phyloP scores from a whole-genome alignment of 139 green algal species.

The Chlorella sorokiniana region DNA sequence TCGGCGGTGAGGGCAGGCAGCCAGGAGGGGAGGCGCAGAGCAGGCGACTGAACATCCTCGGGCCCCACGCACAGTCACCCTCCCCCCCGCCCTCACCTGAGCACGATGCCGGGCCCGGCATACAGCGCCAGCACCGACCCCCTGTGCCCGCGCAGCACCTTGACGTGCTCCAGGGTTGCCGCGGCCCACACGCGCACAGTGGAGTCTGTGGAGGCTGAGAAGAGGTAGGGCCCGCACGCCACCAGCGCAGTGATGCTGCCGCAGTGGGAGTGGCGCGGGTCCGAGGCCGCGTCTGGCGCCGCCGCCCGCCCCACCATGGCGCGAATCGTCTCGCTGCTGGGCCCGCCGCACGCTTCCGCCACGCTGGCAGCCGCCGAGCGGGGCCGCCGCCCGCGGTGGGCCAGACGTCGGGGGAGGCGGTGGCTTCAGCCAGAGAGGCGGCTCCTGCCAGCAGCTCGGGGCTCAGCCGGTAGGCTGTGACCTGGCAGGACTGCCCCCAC shows the following conservation, averaged over 20 bases:
- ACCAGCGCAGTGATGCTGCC: slow-evolving; percentile 70
- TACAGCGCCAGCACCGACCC: slow-evolving; percentile 86
- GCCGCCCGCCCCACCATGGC: slow-evolving; percentile 10
- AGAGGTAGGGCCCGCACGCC: slow-evolving; percentile 52
- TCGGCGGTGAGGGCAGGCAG: neutral
- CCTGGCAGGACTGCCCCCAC: slow-evolving; percentile 53
- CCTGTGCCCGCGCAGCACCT: slow-evolving; percentile 68
- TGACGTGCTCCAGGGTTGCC: slow-evolving; percentile 57
- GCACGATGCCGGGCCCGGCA: slow-evolving; percentile 61
- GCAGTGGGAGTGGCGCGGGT: slow-evolving; percentile 54
- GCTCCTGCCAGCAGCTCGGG: neutral
- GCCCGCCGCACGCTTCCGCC: slow-evolving; percentile 6
- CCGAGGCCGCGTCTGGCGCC: slow-evolving; percentile 7
- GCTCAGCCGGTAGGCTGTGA: neutral
- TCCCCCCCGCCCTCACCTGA: slow-evolving; percentile 47
- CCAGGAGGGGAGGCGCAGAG: neutral
- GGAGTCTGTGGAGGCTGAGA: slow-evolving; percentile 55
- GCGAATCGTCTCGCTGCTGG: slow-evolving; percentile 9
- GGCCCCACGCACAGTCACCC: neutral
- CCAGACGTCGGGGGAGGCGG: neutral
- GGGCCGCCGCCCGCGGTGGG: neutral
- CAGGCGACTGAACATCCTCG: neutral
- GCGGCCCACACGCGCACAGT: slow-evolving; percentile 77
- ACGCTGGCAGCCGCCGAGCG: neutral
- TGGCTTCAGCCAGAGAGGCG: too few relatives aligned